Evolutionary conservation across 2,329 filamentous ascomycete species (phyloP).

Genomic region (Cladosporium sp.): DNA sequence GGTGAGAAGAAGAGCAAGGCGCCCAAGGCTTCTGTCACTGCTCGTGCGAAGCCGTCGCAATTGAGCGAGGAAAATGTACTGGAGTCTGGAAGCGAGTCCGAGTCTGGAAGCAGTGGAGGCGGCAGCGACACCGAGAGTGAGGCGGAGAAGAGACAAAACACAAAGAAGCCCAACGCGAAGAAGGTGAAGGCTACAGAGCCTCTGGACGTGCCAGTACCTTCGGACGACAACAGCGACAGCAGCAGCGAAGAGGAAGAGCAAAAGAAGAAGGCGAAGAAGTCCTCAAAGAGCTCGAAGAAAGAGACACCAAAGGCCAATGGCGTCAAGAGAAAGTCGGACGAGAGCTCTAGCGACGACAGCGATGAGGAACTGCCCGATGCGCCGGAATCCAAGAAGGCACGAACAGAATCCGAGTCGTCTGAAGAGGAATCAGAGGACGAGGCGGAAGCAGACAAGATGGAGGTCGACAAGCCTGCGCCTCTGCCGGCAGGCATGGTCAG

Average conservation of each 20-base stretch:
- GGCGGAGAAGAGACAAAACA: slow-evolving; percentile 29
- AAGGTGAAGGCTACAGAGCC: slow-evolving; percentile 31
- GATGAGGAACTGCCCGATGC: slow-evolving; percentile 19
- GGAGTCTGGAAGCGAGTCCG: slow-evolving; percentile 31
- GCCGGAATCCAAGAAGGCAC: slow-evolving; percentile 20
- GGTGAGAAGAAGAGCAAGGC: slow-evolving; percentile 35
- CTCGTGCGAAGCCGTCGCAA: slow-evolving; percentile 30
- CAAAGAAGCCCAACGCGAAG: slow-evolving; percentile 27
- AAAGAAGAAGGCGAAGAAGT: slow-evolving; percentile 18
- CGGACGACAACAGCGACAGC: slow-evolving; percentile 23
- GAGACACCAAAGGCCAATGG: slow-evolving; percentile 32
- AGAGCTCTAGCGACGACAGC: slow-evolving; percentile 23
- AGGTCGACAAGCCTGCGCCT: slow-evolving; percentile 20
- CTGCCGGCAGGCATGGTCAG: slow-evolving; percentile 15
- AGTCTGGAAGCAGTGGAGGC: slow-evolving; percentile 28
- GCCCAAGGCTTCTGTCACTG: slow-evolving; percentile 28
- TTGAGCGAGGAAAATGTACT: slow-evolving; percentile 42
- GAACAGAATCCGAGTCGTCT: slow-evolving; percentile 19
- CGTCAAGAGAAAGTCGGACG: slow-evolving; percentile 34
- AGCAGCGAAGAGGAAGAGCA: slow-evolving; percentile 21
- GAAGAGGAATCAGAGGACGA: slow-evolving; percentile 16
- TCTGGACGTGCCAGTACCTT: slow-evolving; percentile 31
- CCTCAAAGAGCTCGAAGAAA: slow-evolving; percentile 20
- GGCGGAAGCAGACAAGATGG: slow-evolving; percentile 17
- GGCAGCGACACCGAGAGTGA: slow-evolving; percentile 42